Evolutionary conservation across 345 rosid species (phyloP), one percentile per base, ranked within the genome.

Genomic region (Atalantia buxifolia): DNA sequence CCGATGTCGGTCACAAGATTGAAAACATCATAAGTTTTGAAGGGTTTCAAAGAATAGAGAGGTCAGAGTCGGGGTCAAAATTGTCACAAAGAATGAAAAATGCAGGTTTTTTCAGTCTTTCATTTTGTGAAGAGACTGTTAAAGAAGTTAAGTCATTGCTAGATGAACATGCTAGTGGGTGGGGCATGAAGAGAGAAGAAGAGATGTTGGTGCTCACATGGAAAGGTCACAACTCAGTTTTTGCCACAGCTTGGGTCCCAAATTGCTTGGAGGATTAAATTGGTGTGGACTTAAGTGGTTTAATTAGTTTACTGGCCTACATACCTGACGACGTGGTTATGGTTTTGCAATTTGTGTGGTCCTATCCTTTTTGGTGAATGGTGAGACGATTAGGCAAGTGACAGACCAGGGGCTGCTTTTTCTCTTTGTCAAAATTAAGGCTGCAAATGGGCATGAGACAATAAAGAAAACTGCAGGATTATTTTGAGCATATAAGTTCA

Each of bases 151-250:
- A 81, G 75, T 82, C 76, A 3, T 45, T 91, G 85, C 78, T 91
- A 27, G 93, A 91, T 69, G 90, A 91, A 64, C 93, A 91, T 70
- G 90, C 93, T 5, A 81, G 93, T 19, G 93, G 95, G 0, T 91
- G 93, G 95, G 95, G 95, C 21, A 91, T 91, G 95, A 91, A 89
- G 81, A 83, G 77, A 69, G 95, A 89, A 53, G 95, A 89, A 57
- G 92, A 89, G 40, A 87, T 68, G 90, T 36, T 91, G 74, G 88
- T 87, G 77, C 86, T 91, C 72, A 91, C 93, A 64, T 91, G 95
- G 95, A 91, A 91, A 78, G 95, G 95, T 8, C 95, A 91, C 81
- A 91, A 80, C 81, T 89, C 95, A 27, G 92, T 91, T 55, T 89
- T 86, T 57, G 93, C 93, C 69, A 84, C 91, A 28, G 88, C 84